Evolutionary conservation across 2,329 filamentous ascomycete species (phyloP), one percentile per base, ranked within the genome.

Genomic region (Thelonectria discophora): DNA sequence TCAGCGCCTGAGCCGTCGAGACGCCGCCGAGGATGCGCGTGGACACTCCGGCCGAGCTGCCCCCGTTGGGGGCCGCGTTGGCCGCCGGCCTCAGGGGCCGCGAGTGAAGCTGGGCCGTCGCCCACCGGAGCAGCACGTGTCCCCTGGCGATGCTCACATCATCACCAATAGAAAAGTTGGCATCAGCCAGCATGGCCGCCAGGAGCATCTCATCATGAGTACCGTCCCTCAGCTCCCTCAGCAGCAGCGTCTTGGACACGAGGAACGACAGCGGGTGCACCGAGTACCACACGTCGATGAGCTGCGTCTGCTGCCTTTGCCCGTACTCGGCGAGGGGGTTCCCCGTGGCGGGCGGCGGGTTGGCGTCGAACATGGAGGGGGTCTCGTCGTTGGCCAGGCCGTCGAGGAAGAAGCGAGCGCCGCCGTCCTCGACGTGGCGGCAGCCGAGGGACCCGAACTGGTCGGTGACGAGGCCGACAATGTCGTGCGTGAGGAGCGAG

Each of bases 281-380:
- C 1, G 75, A 77, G 58, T 76, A 80, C 78, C 78, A 80, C 21
- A 80, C 73, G 51, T 80, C 78, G 45, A 80, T 75, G 21, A 80
- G 67, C 55, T 77, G 75, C 8, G 68, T 75, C 54, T 74, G 71
- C 34, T 76, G 74, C 32, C 75, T 63, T 30, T 70, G 70, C 7
- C 74, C 73, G 30, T 75, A 72, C 43, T 72, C 72, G 24, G 67
- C 65, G 5, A 76, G 58, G 18, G 74, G 74, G 48, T 68, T 74
- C 66, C 55, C 2, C 62, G 53, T 8, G 66, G 37, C 24, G 55
- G 47, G 15, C 59, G n/a, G n/a, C n/a, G n/a, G n/a, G n/a, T n/a
- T n/a, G n/a, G n/a, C 65, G 55, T 76, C 74, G 55, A 77, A 76
- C 74, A 77, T 77, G 58, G 65, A 67, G 40, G 65, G 65, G 3